Evolutionary conservation across 371 early-diverging fungal species (phyloP).

Genomic region (Lichtheimia ramosa): DNA sequence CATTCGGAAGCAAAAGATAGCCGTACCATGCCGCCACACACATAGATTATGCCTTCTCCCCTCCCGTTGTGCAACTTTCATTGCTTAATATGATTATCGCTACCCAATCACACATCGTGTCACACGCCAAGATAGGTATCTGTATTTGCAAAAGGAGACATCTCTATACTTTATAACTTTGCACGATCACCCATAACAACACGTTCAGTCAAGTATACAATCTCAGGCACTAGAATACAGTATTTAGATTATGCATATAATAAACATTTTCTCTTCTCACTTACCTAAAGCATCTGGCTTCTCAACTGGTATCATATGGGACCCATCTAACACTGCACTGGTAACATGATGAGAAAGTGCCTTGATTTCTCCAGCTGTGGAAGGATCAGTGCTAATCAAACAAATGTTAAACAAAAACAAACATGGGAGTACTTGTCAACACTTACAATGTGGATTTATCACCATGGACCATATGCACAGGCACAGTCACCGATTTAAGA

Average conservation of each 20-base stretch:
- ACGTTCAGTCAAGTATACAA: neutral
- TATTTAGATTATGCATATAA: neutral
- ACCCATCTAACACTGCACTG: slow-evolving; percentile 22
- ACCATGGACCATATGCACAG: slow-evolving; percentile 15
- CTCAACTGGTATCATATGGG: slow-evolving; percentile 39
- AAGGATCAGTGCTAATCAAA: slow-evolving; percentile 5
- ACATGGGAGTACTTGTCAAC: fast-evolving
- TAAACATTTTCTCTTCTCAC: neutral
- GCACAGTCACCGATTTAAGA: slow-evolving; percentile 9
- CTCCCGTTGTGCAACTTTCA: too few species aligned
- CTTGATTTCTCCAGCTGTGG: neutral
- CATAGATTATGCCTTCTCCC: too few species aligned
- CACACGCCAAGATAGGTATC: too few species aligned
- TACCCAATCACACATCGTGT: too few species aligned
- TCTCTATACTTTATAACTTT: neutral
- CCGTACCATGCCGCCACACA: too few species aligned
- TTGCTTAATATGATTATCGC: too few species aligned
- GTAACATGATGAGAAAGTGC: slow-evolving; percentile 8
- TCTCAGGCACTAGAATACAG: neutral
- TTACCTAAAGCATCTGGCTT: slow-evolving; percentile 28
- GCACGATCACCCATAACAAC: neutral
- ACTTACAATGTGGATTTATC: slow-evolving; percentile 17
- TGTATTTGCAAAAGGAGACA: too few species aligned
- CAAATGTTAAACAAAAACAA: neutral
- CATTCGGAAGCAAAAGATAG: too few species aligned